A percentile compares a stretch with the other conserved stretches of the same genome.
Evolutionary conservation across 805 yeast species (phyloP).

Genomic region (Kodamaea restingae): DNA sequence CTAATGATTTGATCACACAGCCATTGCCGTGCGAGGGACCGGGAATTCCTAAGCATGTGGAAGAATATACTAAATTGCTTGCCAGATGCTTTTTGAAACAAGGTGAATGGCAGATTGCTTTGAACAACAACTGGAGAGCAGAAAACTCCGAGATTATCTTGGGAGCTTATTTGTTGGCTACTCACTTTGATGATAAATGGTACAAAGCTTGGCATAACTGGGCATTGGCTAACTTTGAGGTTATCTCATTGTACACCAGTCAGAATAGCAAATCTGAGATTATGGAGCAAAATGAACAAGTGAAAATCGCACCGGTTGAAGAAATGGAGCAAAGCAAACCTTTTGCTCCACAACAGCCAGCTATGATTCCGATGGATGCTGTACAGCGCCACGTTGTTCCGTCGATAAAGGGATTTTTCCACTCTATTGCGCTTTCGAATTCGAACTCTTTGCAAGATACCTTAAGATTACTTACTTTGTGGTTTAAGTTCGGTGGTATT

Average conservation of each 20-base stretch:
- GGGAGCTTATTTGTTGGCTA: constrained; percentile 89
- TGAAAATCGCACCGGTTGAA: constrained; percentile 13
- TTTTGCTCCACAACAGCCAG: constrained; percentile 9
- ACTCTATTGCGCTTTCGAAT: constrained; percentile 82
- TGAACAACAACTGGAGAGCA: constrained; percentile 75
- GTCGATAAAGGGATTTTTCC: constrained; percentile 93
- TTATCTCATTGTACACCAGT: constrained; percentile 58
- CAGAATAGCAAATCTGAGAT: constrained; percentile 23
- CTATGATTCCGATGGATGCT: constrained; percentile 44
- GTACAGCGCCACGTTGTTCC: constrained; percentile 90
- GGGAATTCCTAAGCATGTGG: constrained; percentile 70
- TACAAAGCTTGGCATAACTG: constrained; percentile 99
- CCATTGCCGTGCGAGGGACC: constrained; percentile 73
- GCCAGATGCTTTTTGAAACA: constrained; percentile 96
- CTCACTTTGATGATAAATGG: constrained; percentile 91
- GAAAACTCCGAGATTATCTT: constrained; percentile 76
- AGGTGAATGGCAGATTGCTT: constrained; percentile 95
- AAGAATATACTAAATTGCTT: constrained; percentile 74
- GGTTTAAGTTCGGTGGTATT: constrained; percentile 96
- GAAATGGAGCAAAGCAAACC: constrained; percentile 13
- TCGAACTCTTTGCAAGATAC: constrained; percentile 92
- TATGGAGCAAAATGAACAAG: constrained; percentile 28
- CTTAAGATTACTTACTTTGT: constrained; percentile 78
- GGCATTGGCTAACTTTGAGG: constrained; percentile 98
- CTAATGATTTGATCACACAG: constrained; percentile 82